Base-by-base conservation (phyloP, 2,329 filamentous ascomycete species). In the Pseudocercospora cruenta region DNA sequence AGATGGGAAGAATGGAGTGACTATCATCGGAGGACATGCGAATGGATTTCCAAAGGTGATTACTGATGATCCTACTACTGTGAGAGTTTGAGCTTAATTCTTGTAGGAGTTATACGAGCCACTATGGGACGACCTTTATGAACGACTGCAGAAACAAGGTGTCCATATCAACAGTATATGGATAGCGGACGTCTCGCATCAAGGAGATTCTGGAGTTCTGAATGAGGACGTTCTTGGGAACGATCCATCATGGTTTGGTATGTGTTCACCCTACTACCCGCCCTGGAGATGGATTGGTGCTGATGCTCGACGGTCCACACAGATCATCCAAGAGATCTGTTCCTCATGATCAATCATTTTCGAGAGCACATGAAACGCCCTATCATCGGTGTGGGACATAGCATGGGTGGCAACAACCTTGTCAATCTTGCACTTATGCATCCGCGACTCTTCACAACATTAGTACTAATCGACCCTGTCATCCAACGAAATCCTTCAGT, bases 41-140 rank as follows among this genome's bases (percentile, higher is more conserved):
- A 97, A 97, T 81, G 94, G 90, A 10, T 97, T 97, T 71, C 91
- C 92, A 10, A 98, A 97, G 85, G 94, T 98, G 39, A 82, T 80
- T 97, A 1, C 97, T 97, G 76, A 94, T 97, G 74, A 21, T 21
- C 31, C 16, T 33, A 22, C 16, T 33, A 19, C 31, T 10, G 43
- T 19, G 28, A 22, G 39, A 51, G 24, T 60, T 36, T 60, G 43
- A 49, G 57, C 57, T 59, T 59, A 59, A 24, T 31, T 51, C 39
- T n/a, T 21, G 6, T 51, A 58, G 55, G 55, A 58, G 26, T 24
- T 58, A 16, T 58, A 58, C 22, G 55, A 58, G 9, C 61, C 58
- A 12, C 36, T 64, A 24, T 70, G 63, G 21, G 66, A 93, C 90
- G 93, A 97, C 82, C 80, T 97, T 1, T 97, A 97, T 75, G 93